phyloP scores from a whole-genome alignment of 192 early-diverging fungal species.

The Gonapodya prolifera region DNA sequence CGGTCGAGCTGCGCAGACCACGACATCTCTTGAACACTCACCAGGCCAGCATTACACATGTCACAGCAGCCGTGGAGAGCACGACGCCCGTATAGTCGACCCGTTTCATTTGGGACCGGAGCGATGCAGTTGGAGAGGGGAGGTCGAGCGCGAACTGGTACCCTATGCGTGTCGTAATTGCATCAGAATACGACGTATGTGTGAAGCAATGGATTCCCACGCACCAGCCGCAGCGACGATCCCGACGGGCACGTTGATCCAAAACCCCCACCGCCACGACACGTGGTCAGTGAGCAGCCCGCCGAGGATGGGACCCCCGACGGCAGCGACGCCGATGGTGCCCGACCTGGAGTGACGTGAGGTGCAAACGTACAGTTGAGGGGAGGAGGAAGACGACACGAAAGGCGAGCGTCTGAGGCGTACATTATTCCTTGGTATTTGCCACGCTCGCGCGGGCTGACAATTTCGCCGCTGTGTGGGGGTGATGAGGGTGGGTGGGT shows the following conservation, averaged over 20 bases:
- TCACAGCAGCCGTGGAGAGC: not conserved
- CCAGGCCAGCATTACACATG: too few relatives aligned
- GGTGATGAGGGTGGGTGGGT: too few relatives aligned
- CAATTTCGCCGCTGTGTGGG: constrained; percentile 4
- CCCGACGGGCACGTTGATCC: not conserved
- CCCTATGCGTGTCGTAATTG: too few relatives aligned
- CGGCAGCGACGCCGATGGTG: not conserved
- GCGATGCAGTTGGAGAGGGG: not conserved
- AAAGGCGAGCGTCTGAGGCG: too few relatives aligned
- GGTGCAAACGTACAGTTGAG: too few relatives aligned
- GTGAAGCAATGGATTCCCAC: too few relatives aligned
- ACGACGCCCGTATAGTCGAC: not conserved
- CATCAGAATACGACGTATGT: too few relatives aligned
- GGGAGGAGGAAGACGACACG: too few relatives aligned
- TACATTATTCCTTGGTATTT: constrained; percentile 7
- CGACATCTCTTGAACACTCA: too few relatives aligned
- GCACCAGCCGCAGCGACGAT: not conserved
- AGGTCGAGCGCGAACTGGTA: not conserved
- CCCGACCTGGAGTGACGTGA: too few relatives aligned
- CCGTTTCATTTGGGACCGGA: not conserved
- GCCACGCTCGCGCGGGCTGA: constrained; percentile 10
- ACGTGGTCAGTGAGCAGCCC: not conserved
- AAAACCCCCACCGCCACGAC: not conserved
- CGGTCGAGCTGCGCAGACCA: too few relatives aligned
- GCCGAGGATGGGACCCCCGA: not conserved